These are phyloP conservation scores for Phyllostachys edulis DNA, from an alignment of 176 grass and related monocot species.

Conservation along the genomic window DNA sequence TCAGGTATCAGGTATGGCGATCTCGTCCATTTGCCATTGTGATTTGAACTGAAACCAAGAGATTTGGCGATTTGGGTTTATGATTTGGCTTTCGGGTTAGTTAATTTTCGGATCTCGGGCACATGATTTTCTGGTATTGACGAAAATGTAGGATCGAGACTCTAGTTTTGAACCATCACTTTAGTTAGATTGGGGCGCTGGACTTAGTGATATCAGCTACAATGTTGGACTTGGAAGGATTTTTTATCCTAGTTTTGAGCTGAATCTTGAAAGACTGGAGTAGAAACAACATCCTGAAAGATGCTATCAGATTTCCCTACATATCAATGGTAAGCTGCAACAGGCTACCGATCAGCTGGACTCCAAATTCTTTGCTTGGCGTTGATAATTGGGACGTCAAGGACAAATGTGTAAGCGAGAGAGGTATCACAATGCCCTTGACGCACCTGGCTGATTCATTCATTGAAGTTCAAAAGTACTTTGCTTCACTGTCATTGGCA, in stretches of 20 bases:
- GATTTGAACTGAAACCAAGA: constrained; percentile 16
- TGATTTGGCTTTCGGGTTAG: constrained; percentile 1
- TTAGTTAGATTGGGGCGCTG: constrained; percentile 8
- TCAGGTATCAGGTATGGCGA: not conserved
- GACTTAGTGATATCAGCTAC: constrained; percentile 2
- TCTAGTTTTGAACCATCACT: not conserved
- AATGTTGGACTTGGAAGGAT: not conserved
- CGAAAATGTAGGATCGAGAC: constrained; percentile 18
- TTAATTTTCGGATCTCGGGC: constrained; percentile 29
- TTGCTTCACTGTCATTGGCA: not conserved
- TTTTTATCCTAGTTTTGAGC: constrained; percentile 23
- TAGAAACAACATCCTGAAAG: constrained; percentile 3
- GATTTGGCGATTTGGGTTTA: constrained; percentile 28
- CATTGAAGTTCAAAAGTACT: not conserved
- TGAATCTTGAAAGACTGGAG: constrained; percentile 12
- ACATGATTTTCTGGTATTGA: constrained; percentile 18
- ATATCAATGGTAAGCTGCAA: not conserved
- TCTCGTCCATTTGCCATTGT: constrained; percentile 2
- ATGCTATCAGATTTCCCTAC: not conserved
- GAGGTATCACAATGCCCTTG: not conserved
- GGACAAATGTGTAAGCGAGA: not conserved
- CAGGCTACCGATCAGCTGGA: not conserved
- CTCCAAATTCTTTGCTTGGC: not conserved
- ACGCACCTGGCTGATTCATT: not conserved
- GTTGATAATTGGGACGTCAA: not conserved